Evolutionary conservation across 73 alveolate species (phyloP).

Genomic region (Symbiodinium pilosum): DNA sequence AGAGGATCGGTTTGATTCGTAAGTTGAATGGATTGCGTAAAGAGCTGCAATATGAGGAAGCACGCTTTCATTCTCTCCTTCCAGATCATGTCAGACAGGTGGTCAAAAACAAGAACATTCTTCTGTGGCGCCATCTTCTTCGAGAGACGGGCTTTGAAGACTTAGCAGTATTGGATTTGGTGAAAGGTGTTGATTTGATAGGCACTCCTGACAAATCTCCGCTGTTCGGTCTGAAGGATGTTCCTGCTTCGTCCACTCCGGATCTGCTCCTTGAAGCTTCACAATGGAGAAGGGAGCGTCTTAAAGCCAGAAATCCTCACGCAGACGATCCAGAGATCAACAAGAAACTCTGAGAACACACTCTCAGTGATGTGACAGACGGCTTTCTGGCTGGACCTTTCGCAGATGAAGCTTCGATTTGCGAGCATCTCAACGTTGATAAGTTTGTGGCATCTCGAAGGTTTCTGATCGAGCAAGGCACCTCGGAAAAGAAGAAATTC

Average conservation of each 20-base stretch:
- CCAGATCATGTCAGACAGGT: neutral
- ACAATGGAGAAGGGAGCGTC: neutral
- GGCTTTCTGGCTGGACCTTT: neutral
- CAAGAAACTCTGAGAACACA: neutral
- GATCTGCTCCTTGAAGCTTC: too few species aligned
- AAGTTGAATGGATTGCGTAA: neutral
- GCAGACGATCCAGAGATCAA: neutral
- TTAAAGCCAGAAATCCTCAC: neutral
- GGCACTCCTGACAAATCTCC: neutral
- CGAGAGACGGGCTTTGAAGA: neutral
- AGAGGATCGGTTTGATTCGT: neutral
- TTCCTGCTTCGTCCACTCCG: neutral
- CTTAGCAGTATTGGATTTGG: neutral
- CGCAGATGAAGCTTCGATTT: neutral
- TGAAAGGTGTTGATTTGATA: neutral
- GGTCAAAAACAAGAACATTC: neutral
- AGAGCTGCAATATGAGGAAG: neutral
- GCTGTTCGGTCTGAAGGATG: neutral
- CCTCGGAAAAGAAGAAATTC: too few species aligned
- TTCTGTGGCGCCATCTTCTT: neutral
- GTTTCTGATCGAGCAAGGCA: neutral
- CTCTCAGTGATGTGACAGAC: neutral
- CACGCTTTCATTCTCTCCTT: neutral
- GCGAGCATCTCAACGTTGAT: neutral
- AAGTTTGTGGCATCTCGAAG: neutral